Conservation (phyloP, 192 early-diverging fungal species). For the Coemansia sp. region DNA sequence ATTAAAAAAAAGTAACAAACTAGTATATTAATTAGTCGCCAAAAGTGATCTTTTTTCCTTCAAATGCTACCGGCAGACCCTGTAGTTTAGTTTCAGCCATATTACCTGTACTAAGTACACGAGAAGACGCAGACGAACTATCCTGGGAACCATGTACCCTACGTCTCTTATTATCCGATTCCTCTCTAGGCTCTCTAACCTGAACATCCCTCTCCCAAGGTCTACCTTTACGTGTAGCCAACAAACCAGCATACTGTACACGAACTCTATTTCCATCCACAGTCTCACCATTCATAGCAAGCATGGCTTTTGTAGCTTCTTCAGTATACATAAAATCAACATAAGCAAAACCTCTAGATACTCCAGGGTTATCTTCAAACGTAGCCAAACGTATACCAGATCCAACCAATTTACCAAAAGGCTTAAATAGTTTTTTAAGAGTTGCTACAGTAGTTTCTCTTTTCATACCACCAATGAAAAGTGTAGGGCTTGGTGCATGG, state of each 20-base stretch:
- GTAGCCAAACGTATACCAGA: constrained; percentile 66
- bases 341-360: constrained; percentile 75
- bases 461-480: constrained; percentile 71
- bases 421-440: no score
- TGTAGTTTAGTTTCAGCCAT: constrained; percentile 51
- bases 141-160: background rate
- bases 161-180: no score
- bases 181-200: no score
- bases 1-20: no score
- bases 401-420: constrained; percentile 62
- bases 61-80: constrained; percentile 56
- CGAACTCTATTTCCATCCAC: constrained; percentile 58
- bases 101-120: constrained; percentile 39
- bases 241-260: constrained; percentile 66
- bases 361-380: constrained; percentile 68
- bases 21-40: constrained; percentile 24
- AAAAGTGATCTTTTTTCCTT: constrained; percentile 68
- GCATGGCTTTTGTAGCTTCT: constrained; percentile 61
- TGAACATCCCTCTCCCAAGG: constrained; percentile 58
- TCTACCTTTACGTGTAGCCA: constrained; percentile 61
- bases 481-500: constrained; percentile 58
- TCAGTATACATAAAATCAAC: constrained; percentile 63
- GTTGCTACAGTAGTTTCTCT: no score
- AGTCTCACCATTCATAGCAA: constrained; percentile 52
- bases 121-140: constrained; percentile 5